Evolutionary conservation across 768 basidiomycete species (phyloP).

Genomic region (Agrocybe chaxingu): DNA sequence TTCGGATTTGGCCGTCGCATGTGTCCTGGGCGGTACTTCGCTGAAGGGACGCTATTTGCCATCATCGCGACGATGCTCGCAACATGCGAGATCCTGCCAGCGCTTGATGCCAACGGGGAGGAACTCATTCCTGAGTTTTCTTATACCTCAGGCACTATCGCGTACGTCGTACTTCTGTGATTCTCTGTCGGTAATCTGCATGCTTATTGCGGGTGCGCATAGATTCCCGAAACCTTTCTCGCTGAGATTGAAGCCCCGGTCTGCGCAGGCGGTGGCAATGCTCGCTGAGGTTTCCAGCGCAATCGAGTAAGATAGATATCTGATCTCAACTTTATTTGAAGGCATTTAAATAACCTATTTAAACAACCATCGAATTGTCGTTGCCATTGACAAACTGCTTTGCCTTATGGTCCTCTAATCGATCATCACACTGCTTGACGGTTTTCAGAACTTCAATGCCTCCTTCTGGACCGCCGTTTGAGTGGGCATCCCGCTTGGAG

Average conservation of each 20-base stretch:
- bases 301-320: no score
- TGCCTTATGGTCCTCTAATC: no score
- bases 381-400: no score
- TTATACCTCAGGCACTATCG: conserved; percentile 14
- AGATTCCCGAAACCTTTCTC: conserved; percentile 5
- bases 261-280: conserved; percentile 5
- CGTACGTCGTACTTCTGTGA: conserved; percentile 9
- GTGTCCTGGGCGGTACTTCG: conserved; percentile 37
- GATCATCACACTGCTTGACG: no score
- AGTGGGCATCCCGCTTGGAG: no score
- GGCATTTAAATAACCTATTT: no score
- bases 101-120: conserved; percentile 21
- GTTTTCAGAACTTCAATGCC: no score
- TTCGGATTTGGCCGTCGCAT: conserved; percentile 38
- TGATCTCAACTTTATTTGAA: no score
- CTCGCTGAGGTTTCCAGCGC: neutral
- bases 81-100: conserved; percentile 27
- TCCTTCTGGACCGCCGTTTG: no score
- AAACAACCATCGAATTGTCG: no score
- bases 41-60: conserved; percentile 23
- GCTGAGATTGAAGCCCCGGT: conserved; percentile 10
- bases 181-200: neutral
- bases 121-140: conserved; percentile 18
- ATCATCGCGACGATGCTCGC: conserved; percentile 26
- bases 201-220: neutral